Evolutionary conservation across 2,329 filamentous ascomycete species (phyloP), one percentile per base, ranked within the genome.

Genomic region (Neoscytalidium dimidiatum): DNA sequence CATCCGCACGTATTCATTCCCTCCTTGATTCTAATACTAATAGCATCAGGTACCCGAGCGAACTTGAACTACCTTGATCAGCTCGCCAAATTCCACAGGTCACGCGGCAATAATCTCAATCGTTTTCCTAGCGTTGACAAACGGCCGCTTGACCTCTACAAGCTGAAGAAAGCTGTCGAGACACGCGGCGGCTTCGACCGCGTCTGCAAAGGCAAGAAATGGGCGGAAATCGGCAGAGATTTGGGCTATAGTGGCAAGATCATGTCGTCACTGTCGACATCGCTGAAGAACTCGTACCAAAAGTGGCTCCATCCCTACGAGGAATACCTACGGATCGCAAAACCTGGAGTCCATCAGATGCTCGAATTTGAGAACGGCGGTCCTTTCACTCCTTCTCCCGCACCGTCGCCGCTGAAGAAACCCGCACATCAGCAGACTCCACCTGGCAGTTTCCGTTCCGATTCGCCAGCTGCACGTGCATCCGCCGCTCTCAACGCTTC

Each of bases 231-330:
- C 71, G 95, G 95, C 35, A 89, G 95, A 73, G 95, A 98, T 75
- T 82, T 99, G 53, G 95, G 95, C 63, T 99, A 99, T 79, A 98
- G 94, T 74, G 95, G 95, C 75, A 99, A 99, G 82, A 99, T 99
- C 68, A 99, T 99, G 95, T 98, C 94, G 2, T 98, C 95, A 8
- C 82, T 99, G 52, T 99, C 95, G 5, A 99, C 95, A 0, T 98
- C 95, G 4, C 85, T 99, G 46, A 99, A 98, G 77, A 99, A 99
- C 77, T 98, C 95, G 0, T 99, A 96, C 72, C 93, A 97, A 76
- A 90, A 94, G 79, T 99, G 95, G 92, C 88, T 99, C 3, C 92
- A 93, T 73, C 95, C 95, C 0, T 99, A 98, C 72, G 95, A 99
- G 78, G 93, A 98, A 68, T 99, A 97, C 75, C 82, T 99, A 48